Conservation (phyloP, 2,329 filamentous ascomycete species). For the Colletotrichum agaves region DNA sequence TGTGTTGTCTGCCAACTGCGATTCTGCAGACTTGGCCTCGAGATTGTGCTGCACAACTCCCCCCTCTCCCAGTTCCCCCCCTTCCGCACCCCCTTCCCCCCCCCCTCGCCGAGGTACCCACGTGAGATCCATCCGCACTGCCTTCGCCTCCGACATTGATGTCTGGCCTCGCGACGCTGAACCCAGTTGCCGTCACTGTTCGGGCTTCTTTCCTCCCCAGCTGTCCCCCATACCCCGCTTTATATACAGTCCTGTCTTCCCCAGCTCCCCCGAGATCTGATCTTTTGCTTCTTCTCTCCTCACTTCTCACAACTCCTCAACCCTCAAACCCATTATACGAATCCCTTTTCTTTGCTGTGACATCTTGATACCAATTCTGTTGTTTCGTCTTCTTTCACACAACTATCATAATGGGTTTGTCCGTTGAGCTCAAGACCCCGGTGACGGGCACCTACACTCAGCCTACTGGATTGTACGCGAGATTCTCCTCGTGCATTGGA, state of each 20-base stretch:
- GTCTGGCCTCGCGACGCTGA: constrained; percentile 22
- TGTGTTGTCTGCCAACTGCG: constrained; percentile 9
- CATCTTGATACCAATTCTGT: constrained; percentile 30
- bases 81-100: constrained; percentile 16
- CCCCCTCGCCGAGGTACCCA: constrained; percentile 14
- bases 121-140: constrained; percentile 10
- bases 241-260: constrained; percentile 35
- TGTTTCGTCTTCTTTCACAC: constrained; percentile 23
- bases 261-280: not conserved
- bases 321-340: not conserved
- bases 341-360: constrained; percentile 17
- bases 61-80: constrained; percentile 6
- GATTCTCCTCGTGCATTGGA: not conserved
- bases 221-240: constrained; percentile 32
- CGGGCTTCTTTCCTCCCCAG: constrained; percentile 28
- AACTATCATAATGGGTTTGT: constrained; percentile 55
- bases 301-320: constrained; percentile 19
- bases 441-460: constrained; percentile 68
- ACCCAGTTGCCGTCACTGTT: constrained; percentile 18
- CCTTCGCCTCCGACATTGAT: constrained; percentile 24
- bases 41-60: not conserved
- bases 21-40: constrained; percentile 19
- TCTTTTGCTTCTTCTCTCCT: not conserved
- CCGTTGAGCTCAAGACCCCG: constrained; percentile 75
- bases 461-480: constrained; percentile 69